phyloP scores from a whole-genome alignment of 2,329 filamentous ascomycete species.

The Mycosphaerelloides madeirae region DNA sequence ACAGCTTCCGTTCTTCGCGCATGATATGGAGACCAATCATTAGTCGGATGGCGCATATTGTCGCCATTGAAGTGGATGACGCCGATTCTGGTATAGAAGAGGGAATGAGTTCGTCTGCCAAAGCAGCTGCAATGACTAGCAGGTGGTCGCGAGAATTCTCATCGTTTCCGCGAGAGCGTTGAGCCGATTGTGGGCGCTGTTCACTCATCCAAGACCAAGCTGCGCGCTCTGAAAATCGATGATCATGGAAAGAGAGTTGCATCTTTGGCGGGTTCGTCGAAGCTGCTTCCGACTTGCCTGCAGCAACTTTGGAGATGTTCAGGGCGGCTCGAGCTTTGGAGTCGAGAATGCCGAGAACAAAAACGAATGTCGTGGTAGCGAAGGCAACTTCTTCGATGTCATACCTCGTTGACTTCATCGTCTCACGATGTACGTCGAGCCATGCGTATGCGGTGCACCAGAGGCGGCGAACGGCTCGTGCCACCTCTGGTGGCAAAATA shows the following conservation, averaged over 20 bases:
- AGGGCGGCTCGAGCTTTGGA: slow-evolving; percentile 25
- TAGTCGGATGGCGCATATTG: slow-evolving; percentile 20
- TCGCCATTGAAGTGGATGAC: slow-evolving; percentile 1
- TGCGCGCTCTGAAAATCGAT: background rate
- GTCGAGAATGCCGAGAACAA: slow-evolving; percentile 30
- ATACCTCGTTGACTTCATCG: slow-evolving; percentile 12
- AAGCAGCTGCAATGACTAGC: slow-evolving; percentile 20
- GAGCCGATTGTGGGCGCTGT: background rate
- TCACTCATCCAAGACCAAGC: slow-evolving; percentile 24
- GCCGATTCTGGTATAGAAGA: background rate
- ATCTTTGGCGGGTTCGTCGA: background rate
- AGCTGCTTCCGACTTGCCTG: slow-evolving; percentile 9
- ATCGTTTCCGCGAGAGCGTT: slow-evolving; percentile 7
- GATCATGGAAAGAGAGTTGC: background rate
- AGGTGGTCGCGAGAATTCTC: slow-evolving; percentile 24
- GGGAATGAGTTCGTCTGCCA: slow-evolving; percentile 24
- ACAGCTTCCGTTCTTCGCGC: slow-evolving; percentile 84
- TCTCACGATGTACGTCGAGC: slow-evolving; percentile 14
- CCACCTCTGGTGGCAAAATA: slow-evolving; percentile 24
- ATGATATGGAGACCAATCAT: slow-evolving; percentile 74
- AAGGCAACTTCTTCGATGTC: slow-evolving; percentile 36
- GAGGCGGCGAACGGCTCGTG: slow-evolving; percentile 18
- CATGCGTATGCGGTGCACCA: slow-evolving; percentile 29
- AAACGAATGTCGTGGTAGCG: slow-evolving; percentile 37
- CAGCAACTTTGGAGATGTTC: slow-evolving; percentile 23